Percentiles rank a stretch among this genome's conserved stretches.
These are phyloP conservation scores for Afroboletus lepidellus DNA, from an alignment of 1,284 basidiomycete genomes.

Conservation along the genomic window DNA sequence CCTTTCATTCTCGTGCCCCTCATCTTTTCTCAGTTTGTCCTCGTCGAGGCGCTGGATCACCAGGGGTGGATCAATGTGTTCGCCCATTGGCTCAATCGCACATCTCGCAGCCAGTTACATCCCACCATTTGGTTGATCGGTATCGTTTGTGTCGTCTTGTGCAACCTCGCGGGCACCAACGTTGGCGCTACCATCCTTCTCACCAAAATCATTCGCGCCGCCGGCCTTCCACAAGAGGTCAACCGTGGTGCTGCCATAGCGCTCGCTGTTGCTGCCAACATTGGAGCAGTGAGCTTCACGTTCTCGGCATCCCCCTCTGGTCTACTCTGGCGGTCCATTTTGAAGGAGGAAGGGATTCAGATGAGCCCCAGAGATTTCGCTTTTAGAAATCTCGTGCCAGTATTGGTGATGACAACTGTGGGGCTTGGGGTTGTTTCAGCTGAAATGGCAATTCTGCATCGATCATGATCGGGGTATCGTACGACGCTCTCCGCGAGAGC, in stretches of 20 bases:
- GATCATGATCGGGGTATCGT: background rate
- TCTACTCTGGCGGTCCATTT: constrained; percentile 83
- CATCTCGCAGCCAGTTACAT: constrained; percentile 43
- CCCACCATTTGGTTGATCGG: constrained; percentile 58
- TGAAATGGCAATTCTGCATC: constrained; percentile 61
- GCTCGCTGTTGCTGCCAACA: constrained; percentile 85
- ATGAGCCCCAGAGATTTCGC: constrained; percentile 71
- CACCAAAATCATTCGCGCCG: constrained; percentile 49
- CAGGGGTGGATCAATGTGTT: constrained; percentile 94
- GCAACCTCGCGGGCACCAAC: constrained; percentile 91
- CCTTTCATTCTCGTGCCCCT: constrained; percentile 68
- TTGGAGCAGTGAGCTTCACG: constrained; percentile 89
- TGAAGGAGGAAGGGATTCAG: constrained; percentile 74
- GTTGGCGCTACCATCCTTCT: constrained; percentile 95
- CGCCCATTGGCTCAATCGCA: constrained; percentile 62
- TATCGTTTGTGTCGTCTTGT: constrained; percentile 68
- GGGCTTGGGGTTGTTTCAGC: constrained; percentile 59
- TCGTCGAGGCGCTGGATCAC: constrained; percentile 81
- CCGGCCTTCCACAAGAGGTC: constrained; percentile 21
- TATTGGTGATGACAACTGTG: constrained; percentile 50
- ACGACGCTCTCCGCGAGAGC: background rate
- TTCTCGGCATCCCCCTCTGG: constrained; percentile 91
- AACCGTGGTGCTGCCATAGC: constrained; percentile 41
- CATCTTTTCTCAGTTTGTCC: constrained; percentile 78
- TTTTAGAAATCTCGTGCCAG: constrained; percentile 65